Evolutionary conservation across 768 basidiomycete genomes (phyloP), one percentile per base, ranked within the genome.

Genomic region (Boletus vermiculosoides): DNA sequence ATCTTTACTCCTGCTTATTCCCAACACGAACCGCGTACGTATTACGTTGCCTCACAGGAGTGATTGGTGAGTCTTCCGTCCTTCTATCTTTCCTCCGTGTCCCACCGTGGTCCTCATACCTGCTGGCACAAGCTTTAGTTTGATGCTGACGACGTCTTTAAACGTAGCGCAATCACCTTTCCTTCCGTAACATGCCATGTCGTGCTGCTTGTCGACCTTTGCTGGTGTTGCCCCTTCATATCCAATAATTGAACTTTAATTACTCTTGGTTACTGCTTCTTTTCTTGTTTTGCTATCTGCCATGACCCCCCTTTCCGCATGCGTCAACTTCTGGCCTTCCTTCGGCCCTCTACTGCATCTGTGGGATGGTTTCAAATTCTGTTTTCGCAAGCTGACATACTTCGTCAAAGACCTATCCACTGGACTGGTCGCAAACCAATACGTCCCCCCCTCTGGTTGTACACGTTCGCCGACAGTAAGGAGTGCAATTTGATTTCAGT

Each of bases 231-330:
- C 53, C 56, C 45, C 60, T 63, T 67, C 63, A 69, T 67, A 62
- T 68, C 45, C 55, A 54, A 62, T 59, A 20, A 69, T 69, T 64
- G 67, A 67, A 67, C 66, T 55, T 52, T 66, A 68, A 55, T 42
- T 47, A 39, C 25, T 45, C 49, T 41, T 54, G 50, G 39, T 45
- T 18, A 22, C 31, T 50, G 36, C 49, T 50, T 50, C 50, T 40
- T n/a, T 50, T 30, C 50, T 40, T 30, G 50, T 50, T 50, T 40
- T 50, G 50, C 50, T 50, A 50, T 50, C 50, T 39, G 13, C 36
- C 36, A 39, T 18, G 50, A 39, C 28, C 3, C 37, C 28, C 48
- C 39, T 50, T 54, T 50, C 61, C 55, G 18, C 51, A 25, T 58
- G 45, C 42, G 52, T 57, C 57, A 0, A 30, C 57, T 53, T 62